phyloP scores from a whole-genome alignment of 495 filamentous ascomycete species.

The Podospora tetraspora region DNA sequence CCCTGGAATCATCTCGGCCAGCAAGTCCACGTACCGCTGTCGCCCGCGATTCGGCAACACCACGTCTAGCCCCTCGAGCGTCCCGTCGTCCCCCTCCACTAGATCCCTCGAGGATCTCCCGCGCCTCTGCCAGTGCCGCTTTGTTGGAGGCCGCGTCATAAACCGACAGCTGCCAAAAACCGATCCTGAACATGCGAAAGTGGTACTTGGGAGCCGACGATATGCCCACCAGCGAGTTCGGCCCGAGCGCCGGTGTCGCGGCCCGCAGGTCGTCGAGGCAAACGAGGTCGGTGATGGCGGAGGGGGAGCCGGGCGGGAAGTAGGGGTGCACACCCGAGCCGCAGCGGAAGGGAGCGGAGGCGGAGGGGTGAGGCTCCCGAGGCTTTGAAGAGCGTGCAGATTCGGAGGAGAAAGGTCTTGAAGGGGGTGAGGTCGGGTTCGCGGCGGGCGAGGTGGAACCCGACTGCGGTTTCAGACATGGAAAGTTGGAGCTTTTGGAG shows the following conservation, averaged over 20 bases:
- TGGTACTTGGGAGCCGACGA: neutral
- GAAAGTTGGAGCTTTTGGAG: neutral
- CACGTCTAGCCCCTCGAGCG: neutral
- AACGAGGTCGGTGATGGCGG: neutral
- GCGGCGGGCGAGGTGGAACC: neutral
- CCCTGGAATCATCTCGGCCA: neutral
- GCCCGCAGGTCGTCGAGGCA: neutral
- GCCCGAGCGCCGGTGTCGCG: no score
- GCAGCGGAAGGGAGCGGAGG: neutral
- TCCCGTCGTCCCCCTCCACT: neutral
- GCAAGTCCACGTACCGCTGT: neutral
- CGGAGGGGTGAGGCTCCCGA: neutral
- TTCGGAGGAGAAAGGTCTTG: neutral
- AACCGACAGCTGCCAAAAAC: neutral
- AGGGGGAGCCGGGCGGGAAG: neutral
- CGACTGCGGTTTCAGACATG: neutral
- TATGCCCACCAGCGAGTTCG: no score
- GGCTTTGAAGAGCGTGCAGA: neutral
- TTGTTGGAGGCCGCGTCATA: neutral
- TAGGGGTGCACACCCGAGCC: neutral
- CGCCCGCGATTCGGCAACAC: neutral
- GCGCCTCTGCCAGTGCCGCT: neutral
- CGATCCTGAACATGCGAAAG: neutral
- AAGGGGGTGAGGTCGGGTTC: neutral
- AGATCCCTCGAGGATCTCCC: neutral